Conservation (phyloP, 345 rosid genomes). For the Punica granatum region DNA sequence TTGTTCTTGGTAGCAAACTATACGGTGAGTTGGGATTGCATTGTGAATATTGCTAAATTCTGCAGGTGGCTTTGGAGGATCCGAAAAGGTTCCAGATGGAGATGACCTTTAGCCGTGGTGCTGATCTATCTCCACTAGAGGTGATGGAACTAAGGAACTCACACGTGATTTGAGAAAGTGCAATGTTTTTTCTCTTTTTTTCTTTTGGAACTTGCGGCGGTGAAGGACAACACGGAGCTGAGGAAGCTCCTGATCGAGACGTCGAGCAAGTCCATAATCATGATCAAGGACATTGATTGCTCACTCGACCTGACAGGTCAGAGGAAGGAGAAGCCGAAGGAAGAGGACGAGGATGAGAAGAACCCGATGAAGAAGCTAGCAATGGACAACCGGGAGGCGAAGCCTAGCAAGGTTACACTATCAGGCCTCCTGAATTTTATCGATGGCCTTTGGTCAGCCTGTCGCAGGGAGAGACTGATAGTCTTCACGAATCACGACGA, state of each 20-base stretch:
- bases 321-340: conserved; percentile 3
- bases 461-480: conserved; percentile 28
- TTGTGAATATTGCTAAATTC: too few relatives aligned
- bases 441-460: conserved; percentile 36
- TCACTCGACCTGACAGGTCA: conserved; percentile 14
- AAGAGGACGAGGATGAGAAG: background rate
- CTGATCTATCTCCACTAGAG: too few relatives aligned
- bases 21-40: too few relatives aligned
- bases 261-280: conserved; percentile 2
- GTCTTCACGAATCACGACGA: conserved; percentile 36
- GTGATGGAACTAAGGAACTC: too few relatives aligned
- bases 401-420: conserved; percentile 27
- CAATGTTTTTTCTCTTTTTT: too few relatives aligned
- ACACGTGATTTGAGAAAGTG: too few relatives aligned
- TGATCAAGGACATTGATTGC: conserved; percentile 16
- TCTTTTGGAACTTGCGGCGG: conserved; percentile 4
- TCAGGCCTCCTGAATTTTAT: conserved; percentile 34
- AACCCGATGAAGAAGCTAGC: conserved; percentile 9
- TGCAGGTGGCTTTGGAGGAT: too few relatives aligned
- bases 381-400: conserved; percentile 12
- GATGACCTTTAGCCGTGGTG: too few relatives aligned
- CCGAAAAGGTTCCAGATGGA: too few relatives aligned
- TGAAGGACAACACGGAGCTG: conserved; percentile 10
- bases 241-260: conserved; percentile 8
- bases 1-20: too few relatives aligned